Percentiles rank a stretch among this genome's conserved stretches.
phyloP scores from a whole-genome alignment of 768 basidiomycete species.

The Flagelloscypha sp. region DNA sequence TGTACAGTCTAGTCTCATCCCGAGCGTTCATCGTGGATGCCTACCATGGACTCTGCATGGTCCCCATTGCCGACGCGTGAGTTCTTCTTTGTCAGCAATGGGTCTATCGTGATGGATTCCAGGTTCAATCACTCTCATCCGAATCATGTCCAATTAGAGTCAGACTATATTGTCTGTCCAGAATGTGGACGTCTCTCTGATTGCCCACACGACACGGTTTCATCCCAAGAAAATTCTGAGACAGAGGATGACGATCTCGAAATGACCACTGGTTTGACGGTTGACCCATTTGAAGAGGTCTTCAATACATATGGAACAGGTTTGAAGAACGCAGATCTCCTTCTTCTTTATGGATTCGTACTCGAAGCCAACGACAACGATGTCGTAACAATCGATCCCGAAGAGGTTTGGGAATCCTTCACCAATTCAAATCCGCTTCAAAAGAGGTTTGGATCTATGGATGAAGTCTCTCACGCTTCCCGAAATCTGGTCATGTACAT shows the following conservation, averaged over 20 bases:
- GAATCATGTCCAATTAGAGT: constrained; percentile 70
- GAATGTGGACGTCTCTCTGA: constrained; percentile 61
- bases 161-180: constrained; percentile 68
- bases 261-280: constrained; percentile 54
- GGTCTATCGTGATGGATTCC: constrained; percentile 5
- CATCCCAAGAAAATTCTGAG: constrained; percentile 5
- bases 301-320: constrained; percentile 75
- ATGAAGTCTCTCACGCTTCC: too few species aligned
- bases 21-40: constrained; percentile 79
- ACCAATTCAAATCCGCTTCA: too few species aligned
- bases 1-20: constrained; percentile 67
- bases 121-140: constrained; percentile 71
- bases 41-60: constrained; percentile 75
- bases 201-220: constrained; percentile 54
- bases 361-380: constrained; percentile 71
- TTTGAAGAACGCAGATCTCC: constrained; percentile 56
- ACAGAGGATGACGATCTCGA: constrained; percentile 42
- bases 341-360: constrained; percentile 64
- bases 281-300: constrained; percentile 46
- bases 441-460: too few species aligned
- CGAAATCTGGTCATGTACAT: too few species aligned
- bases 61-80: constrained; percentile 79
- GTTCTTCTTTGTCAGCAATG: constrained; percentile 19
- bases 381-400: constrained; percentile 33
- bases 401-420: constrained; percentile 22